A percentile compares a stretch with the other conserved stretches of the same genome.
Conservation (phyloP, 192 early-diverging fungal genomes). For the Oehlia diaphana region DNA sequence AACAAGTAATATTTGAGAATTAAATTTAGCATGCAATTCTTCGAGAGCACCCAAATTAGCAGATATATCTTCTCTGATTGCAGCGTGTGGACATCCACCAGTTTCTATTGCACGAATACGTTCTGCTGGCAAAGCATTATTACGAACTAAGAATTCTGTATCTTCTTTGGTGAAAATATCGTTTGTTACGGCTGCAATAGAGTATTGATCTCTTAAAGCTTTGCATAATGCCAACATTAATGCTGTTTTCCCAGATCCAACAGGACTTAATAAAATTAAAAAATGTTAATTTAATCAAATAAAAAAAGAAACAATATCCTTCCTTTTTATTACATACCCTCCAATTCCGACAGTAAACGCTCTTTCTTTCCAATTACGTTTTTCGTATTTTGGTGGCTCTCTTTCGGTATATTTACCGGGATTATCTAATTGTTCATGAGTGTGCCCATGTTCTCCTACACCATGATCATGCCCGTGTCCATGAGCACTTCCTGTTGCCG, state of each 20-base stretch:
- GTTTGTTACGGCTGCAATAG: slow-evolving; percentile 92
- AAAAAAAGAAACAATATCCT: neutral
- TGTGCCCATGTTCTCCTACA: slow-evolving; percentile 80
- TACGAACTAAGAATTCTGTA: slow-evolving; percentile 89
- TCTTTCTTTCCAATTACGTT: slow-evolving; percentile 87
- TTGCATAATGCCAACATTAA: slow-evolving; percentile 90
- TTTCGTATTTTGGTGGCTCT: slow-evolving; percentile 65
- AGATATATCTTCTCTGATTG: slow-evolving; percentile 92
- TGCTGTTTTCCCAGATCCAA: slow-evolving; percentile 94
- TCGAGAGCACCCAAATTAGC: slow-evolving; percentile 93
- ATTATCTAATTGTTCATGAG: slow-evolving; percentile 87
- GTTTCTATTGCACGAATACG: slow-evolving; percentile 95
- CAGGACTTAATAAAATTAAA: slow-evolving; percentile 59
- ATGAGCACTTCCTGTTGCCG: slow-evolving; percentile 35
- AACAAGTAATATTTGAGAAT: slow-evolving; percentile 81
- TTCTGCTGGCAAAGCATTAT: slow-evolving; percentile 84
- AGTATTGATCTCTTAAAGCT: slow-evolving; percentile 74
- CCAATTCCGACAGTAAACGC: slow-evolving; percentile 96
- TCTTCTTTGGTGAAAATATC: slow-evolving; percentile 98
- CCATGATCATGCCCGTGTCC: slow-evolving; percentile 45
- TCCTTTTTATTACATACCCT: slow-evolving; percentile 52
- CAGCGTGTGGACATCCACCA: slow-evolving; percentile 95
- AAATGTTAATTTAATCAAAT: slow-evolving; percentile 9
- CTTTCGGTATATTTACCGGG: slow-evolving; percentile 82
- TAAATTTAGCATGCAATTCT: slow-evolving; percentile 81